Conservation (phyloP, 2,329 filamentous ascomycete species). For the Pseudocercospora fuligena region DNA sequence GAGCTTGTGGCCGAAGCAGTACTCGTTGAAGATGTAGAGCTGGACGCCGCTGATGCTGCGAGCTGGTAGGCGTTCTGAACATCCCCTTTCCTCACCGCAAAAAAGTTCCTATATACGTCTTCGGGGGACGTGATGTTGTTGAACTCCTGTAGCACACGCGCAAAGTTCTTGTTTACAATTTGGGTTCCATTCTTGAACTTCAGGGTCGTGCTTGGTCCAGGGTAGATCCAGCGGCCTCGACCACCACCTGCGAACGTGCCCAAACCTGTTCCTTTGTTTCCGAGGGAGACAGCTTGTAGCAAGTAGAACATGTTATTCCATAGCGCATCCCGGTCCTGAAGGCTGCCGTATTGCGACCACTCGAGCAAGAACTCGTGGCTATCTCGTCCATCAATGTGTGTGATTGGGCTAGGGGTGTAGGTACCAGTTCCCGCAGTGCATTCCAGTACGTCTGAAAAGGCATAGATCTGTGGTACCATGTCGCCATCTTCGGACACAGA, state of each 20-base stretch:
- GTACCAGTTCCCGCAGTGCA: constrained; percentile 47
- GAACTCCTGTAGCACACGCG: constrained; percentile 48
- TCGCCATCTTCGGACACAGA: constrained; percentile 66
- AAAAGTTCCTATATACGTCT: constrained; percentile 47
- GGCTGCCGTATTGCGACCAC: constrained; percentile 52
- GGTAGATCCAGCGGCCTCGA: constrained; percentile 50
- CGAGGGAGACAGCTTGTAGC: constrained; percentile 50
- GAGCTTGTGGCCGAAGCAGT: constrained; percentile 16
- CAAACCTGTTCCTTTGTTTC: constrained; percentile 45
- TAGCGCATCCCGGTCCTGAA: constrained; percentile 63
- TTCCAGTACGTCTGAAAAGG: constrained; percentile 54
- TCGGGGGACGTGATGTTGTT: constrained; percentile 48
- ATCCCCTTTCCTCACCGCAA: constrained; percentile 29
- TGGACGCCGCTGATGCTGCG: constrained; percentile 21
- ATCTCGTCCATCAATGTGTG: constrained; percentile 62
- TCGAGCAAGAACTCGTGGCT: constrained; percentile 56
- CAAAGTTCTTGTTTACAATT: constrained; percentile 49
- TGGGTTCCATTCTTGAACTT: constrained; percentile 53
- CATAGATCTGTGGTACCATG: constrained; percentile 62
- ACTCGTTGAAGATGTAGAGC: constrained; percentile 25
- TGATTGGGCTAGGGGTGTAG: constrained; percentile 55
- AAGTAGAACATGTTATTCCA: constrained; percentile 58
- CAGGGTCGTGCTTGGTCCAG: constrained; percentile 49
- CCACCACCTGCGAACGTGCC: constrained; percentile 53
- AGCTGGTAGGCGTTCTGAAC: constrained; percentile 33